Base-by-base conservation (phyloP, 1,284 basidiomycete genomes). In the Lentinula novae-zelandiae region DNA sequence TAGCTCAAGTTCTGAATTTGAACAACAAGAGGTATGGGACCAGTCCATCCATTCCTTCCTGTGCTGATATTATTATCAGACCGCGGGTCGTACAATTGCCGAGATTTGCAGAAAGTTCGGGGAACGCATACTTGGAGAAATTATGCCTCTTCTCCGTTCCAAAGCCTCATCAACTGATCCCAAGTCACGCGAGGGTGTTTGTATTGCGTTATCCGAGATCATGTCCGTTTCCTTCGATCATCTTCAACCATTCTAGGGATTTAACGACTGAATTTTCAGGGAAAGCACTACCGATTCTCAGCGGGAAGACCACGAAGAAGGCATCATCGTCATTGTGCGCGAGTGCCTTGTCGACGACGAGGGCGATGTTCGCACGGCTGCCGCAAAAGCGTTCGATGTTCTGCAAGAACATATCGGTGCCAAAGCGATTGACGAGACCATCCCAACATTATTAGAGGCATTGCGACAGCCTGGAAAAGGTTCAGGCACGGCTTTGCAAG, bases 21-120 rank as follows among this genome's bases (percentile, higher is more conserved):
- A 99, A 68, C 95, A 97, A 70, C 87, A 95, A 76, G 96, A 99
- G 83, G 95, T 94, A 66, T 49, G 73, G 59, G 31, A 3, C 15
- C 27, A 20, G 10, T 40, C 8, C 5, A 40, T 39, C 44, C 5
- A 27, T 39, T 49, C 1, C 60, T 15, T 31, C 9, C 12, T 62
- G 7, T 67, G 33, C 53, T 36, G 36, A 55, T 20, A 39, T 27
- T 44, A 38, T 8, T 53, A 42, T 9, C 61, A 93, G 92, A 96
- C 90, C 39, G 92, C 93, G 17, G 85, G 84, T n/a, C 83, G 93
- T 49, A 96, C 94, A 2, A 84, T 93, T 12, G 83, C 85, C 27
- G 97, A 99, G 72, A 75, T 98, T 1, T 97, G 94, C 72, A 90
- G 92, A 74, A 99, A 98, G 76, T 96, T 97, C 67, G 96, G 97